These are phyloP conservation scores for Podospora pseudocomata DNA, from an alignment of 495 filamentous ascomycete species.

Conservation along the genomic window DNA sequence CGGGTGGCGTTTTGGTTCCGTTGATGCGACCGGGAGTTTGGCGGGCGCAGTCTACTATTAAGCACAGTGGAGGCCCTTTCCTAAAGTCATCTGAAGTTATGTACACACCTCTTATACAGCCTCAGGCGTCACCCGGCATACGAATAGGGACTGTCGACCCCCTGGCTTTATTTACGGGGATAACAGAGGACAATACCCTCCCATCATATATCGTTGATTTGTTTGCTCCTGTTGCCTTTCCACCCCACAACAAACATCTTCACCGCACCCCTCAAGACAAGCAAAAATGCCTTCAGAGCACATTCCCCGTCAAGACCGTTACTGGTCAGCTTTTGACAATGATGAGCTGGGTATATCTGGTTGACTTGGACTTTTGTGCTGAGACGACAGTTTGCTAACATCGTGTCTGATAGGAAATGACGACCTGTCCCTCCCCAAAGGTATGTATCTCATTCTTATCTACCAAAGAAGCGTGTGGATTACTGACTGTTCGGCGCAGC, in stretches of 20 bases:
- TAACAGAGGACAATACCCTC: neutral
- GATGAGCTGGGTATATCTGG: constrained; percentile 3
- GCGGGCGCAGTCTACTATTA: neutral
- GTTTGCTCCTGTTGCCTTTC: neutral
- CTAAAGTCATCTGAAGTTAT: neutral
- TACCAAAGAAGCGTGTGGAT: neutral
- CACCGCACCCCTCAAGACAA: neutral
- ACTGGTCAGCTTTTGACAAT: constrained; percentile 1
- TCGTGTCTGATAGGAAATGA: constrained; percentile 62
- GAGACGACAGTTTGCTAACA: neutral
- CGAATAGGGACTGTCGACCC: neutral
- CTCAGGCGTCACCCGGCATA: neutral
- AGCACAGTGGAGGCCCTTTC: neutral
- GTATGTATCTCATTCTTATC: constrained; percentile 41
- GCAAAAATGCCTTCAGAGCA: neutral
- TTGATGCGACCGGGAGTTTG: neutral
- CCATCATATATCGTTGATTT: neutral
- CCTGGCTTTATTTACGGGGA: neutral
- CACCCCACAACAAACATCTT: neutral
- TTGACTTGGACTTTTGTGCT: neutral
- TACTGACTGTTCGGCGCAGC: constrained; percentile 47
- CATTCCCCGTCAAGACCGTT: constrained; percentile 4
- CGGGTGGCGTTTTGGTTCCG: neutral
- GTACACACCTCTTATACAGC: neutral
- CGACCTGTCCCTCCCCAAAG: constrained; percentile 92